phyloP scores from a whole-genome alignment of 768 basidiomycete genomes.

The Xerocomus brunneocitrinus region DNA sequence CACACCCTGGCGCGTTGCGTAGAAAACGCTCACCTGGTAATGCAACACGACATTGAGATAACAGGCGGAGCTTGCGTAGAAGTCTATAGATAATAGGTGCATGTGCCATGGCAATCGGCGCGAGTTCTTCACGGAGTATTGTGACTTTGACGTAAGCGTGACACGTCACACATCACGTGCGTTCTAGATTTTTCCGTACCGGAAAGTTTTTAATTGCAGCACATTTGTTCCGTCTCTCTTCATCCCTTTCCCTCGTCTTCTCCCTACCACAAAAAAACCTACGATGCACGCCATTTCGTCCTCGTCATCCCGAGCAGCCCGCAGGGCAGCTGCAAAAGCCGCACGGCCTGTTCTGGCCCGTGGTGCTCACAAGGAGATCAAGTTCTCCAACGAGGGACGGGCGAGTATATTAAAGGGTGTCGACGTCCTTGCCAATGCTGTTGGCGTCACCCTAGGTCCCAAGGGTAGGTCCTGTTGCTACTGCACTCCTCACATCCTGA shows the following conservation, averaged over 20 bases:
- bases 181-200: constrained; percentile 31
- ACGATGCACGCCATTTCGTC: constrained; percentile 69
- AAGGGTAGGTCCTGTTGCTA: constrained; percentile 55
- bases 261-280: constrained; percentile 16
- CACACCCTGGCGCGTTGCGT: too few species aligned
- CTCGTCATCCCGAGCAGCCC: constrained; percentile 62
- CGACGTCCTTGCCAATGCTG: constrained; percentile 94
- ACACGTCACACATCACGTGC: constrained; percentile 23
- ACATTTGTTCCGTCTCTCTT: constrained; percentile 3
- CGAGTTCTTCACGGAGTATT: not conserved
- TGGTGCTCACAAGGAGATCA: constrained; percentile 92
- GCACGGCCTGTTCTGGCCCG: constrained; percentile 54
- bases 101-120: too few species aligned
- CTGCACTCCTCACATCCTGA: not conserved
- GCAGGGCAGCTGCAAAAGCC: constrained; percentile 59
- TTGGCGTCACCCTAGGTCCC: constrained; percentile 93
- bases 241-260: constrained; percentile 6
- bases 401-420: constrained; percentile 94
- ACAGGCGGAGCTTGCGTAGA: too few species aligned
- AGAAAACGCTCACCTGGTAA: too few species aligned
- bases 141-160: not conserved
- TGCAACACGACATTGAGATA: too few species aligned
- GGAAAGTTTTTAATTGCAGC: constrained; percentile 23
- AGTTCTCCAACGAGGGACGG: constrained; percentile 93
- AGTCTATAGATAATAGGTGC: too few species aligned